Conservation (phyloP, 495 filamentous ascomycete genomes). For the Penicillium turbatum region DNA sequence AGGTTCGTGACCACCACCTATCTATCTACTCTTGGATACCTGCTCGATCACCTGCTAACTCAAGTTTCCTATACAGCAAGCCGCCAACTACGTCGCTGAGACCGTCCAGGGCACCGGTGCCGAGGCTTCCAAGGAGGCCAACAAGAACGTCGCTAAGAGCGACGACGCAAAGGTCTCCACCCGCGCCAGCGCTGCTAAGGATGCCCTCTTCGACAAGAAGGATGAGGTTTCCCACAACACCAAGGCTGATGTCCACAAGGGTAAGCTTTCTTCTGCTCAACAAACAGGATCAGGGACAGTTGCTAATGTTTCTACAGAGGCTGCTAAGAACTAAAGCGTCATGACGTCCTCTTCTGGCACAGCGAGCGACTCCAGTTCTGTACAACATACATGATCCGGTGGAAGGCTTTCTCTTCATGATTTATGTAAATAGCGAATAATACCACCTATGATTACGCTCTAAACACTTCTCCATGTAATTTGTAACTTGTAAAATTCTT, state of each 20-base stretch:
- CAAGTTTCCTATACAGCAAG: background rate
- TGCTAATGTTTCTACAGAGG: background rate
- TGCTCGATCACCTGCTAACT: background rate
- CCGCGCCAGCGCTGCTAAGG: constrained; percentile 14
- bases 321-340: constrained; percentile 6
- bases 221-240: constrained; percentile 9
- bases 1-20: background rate
- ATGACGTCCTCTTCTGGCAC: background rate
- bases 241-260: constrained; percentile 16
- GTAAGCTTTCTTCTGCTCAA: background rate
- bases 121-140: constrained; percentile 15
- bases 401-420: background rate
- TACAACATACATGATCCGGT: background rate
- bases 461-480: no score
- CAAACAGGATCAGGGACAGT: background rate
- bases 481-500: no score
- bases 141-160: constrained; percentile 13
- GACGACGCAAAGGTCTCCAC: constrained; percentile 8
- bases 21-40: background rate
- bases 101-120: constrained; percentile 10
- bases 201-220: constrained; percentile 13
- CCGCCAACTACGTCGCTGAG: constrained; percentile 14
- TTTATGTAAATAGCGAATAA: background rate
- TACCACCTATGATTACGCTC: background rate
- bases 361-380: background rate